Percentiles rank a stretch among this genome's conserved stretches.
phyloP scores from a whole-genome alignment of 257 asterid genomes.

The Nyctanthes arbortristis region DNA sequence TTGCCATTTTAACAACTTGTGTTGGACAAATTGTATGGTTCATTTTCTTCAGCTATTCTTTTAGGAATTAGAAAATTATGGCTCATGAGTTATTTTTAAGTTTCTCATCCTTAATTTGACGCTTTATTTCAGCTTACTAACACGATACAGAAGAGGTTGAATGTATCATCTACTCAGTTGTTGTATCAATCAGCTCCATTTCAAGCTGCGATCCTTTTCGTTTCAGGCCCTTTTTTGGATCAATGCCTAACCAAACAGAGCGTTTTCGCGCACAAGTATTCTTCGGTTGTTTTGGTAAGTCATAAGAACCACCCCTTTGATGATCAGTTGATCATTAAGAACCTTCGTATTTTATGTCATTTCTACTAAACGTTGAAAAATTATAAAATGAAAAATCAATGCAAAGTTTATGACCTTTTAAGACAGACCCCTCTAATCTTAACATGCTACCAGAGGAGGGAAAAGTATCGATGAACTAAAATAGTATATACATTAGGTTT shows the following conservation, averaged over 20 bases:
- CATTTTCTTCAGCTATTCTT: too few species aligned
- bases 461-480: too few species aligned
- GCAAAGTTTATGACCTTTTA: too few species aligned
- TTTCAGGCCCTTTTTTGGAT: constrained; percentile 74
- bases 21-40: constrained; percentile 83
- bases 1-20: constrained; percentile 88
- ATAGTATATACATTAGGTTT: too few species aligned
- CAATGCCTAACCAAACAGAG: constrained; percentile 67
- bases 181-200: constrained; percentile 92
- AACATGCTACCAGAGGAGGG: too few species aligned
- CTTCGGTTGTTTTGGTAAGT: constrained; percentile 69
- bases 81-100: not conserved
- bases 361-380: not conserved
- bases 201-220: constrained; percentile 77
- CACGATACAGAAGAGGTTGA: constrained; percentile 85
- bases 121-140: constrained; percentile 66
- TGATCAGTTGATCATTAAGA: not conserved
- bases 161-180: constrained; percentile 78
- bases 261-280: constrained; percentile 71
- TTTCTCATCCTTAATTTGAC: constrained; percentile 21
- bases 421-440: too few species aligned
- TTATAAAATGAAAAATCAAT: too few species aligned
- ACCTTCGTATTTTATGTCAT: not conserved
- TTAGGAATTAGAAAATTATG: not conserved
- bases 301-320: too few species aligned